Base-by-base conservation (phyloP, 257 asterid genomes). In the Paraleonurus japonicus region DNA sequence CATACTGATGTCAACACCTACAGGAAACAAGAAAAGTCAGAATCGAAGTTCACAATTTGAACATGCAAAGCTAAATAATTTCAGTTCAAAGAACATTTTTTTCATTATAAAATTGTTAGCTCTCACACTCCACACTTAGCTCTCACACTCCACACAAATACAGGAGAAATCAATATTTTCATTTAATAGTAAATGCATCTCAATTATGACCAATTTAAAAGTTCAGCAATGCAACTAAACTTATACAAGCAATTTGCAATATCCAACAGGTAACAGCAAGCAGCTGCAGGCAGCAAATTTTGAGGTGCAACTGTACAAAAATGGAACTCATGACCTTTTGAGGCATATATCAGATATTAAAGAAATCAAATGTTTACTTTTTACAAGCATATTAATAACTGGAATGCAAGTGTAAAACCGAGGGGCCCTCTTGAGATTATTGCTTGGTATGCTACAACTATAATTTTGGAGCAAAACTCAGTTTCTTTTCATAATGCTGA, bases 1-100 rank as follows among this genome's bases (percentile, higher is more conserved):
- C 98, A 89, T 92, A 81, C 96, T 92, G 75, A 89, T 84, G 85
- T 92, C 98, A 76, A 89, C 96, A 77, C 98, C 96, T 88, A 41
- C 33, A 47, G 50, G 53, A n/a, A 32, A 17, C 16, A 77, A 37
- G 16, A 1, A 22, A 43, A 65, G 54, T 69, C 28, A 59, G 35
- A 62, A 62, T 5, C 65, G 55, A 54, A 59, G 71, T 65, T 74
- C 58, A 66, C n/a, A 23, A 39, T 62, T 50, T 32, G 1, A 51
- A 47, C 39, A 5, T 22, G 32, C 30, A 20, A 16, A 51, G 24
- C 17, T 15, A 47, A 54, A 37, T 9, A 24, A 10, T 57, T 30
- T n/a, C 13, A 19, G 61, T 9, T 26, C 23, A 26, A 53, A 20
- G 11, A 53, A 39, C 30, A 10, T 28, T 60, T 50, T 20, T 22